phyloP scores from a whole-genome alignment of 306 rosid genomes.

The Glycine latifolia region DNA sequence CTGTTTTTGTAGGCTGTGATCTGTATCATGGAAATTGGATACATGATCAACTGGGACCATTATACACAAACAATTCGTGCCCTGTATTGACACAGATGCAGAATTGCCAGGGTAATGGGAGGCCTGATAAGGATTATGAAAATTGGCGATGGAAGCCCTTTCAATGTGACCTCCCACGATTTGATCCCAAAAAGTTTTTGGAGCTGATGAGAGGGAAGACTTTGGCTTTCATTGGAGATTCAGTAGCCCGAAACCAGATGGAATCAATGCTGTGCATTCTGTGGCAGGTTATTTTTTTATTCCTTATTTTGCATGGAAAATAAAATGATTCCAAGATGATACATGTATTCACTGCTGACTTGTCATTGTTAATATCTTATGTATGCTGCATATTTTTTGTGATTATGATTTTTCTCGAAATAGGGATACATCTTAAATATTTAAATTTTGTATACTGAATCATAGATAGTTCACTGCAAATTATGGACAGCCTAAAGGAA shows the following conservation, averaged over 20 bases:
- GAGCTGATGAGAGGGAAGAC: constrained; percentile 97
- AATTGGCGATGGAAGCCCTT: constrained; percentile 96
- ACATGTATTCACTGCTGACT: background rate
- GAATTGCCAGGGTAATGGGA: constrained; percentile 97
- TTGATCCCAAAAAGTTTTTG: constrained; percentile 78
- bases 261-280: constrained; percentile 90
- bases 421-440: background rate
- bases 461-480: background rate
- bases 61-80: constrained; percentile 88
- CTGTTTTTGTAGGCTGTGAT: constrained; percentile 76
- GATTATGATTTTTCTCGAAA: background rate
- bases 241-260: constrained; percentile 98
- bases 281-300: constrained; percentile 77
- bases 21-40: constrained; percentile 88
- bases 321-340: constrained; percentile 35
- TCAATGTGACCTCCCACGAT: constrained; percentile 91
- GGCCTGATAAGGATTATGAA: constrained; percentile 95
- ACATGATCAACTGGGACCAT: constrained; percentile 80
- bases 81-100: constrained; percentile 96
- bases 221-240: constrained; percentile 93
- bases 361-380: background rate
- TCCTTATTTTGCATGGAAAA: constrained; percentile 34
- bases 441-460: background rate
- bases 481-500: background rate
- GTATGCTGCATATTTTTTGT: constrained; percentile 23